A percentile compares a stretch with the other conserved stretches of the same genome.
Evolutionary conservation across 257 asterid species (phyloP).

Genomic region (Nicotiana knightiana): DNA sequence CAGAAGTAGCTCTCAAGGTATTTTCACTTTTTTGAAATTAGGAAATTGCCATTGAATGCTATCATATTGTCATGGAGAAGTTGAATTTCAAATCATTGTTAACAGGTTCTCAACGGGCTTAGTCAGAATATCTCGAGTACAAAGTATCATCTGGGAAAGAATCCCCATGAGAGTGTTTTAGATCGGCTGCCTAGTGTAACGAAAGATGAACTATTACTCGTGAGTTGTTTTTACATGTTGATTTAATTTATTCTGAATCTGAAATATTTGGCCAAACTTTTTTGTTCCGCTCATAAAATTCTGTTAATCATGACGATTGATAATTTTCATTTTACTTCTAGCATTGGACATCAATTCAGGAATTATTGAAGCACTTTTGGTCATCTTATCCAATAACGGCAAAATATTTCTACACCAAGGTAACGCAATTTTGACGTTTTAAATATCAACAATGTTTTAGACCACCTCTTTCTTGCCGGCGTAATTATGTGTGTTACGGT

Average conservation of each 20-base stretch:
- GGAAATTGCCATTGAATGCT: neutral
- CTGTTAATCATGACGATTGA: neutral
- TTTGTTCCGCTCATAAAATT: neutral
- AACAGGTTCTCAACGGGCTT: constrained; percentile 67
- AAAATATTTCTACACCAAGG: constrained; percentile 67
- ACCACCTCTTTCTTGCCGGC: neutral
- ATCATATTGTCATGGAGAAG: neutral
- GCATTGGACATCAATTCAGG: constrained; percentile 95
- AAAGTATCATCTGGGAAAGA: constrained; percentile 77
- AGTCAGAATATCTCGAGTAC: constrained; percentile 83
- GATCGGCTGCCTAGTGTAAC: constrained; percentile 69
- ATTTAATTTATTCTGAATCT: neutral
- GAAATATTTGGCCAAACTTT: neutral
- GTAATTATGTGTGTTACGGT: neutral
- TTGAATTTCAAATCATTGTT: constrained; percentile 9
- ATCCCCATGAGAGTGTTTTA: constrained; percentile 66
- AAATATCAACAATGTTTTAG: neutral
- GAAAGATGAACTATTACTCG: constrained; percentile 68
- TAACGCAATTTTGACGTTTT: constrained; percentile 12
- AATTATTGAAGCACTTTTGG: constrained; percentile 89
- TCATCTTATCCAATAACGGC: constrained; percentile 95
- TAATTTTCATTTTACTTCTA: constrained; percentile 21
- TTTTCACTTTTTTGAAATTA: constrained; percentile 4
- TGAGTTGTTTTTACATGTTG: constrained; percentile 30
- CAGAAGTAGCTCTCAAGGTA: constrained; percentile 85